phyloP scores from a whole-genome alignment of 306 rosid genomes.

The Urtica urens region DNA sequence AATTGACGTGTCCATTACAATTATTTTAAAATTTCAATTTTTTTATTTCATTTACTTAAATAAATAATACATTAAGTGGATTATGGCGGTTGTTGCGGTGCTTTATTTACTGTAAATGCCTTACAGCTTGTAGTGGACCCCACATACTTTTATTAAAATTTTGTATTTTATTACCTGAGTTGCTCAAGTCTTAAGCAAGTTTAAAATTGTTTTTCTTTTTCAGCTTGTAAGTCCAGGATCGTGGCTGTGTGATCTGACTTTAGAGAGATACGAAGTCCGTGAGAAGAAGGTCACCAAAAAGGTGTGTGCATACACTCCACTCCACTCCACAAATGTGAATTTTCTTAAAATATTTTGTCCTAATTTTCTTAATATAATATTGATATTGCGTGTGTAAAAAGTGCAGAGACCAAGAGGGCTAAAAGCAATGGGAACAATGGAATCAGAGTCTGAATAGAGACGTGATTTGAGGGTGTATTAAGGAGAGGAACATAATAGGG shows the following conservation, averaged over 20 bases:
- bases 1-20: neutral
- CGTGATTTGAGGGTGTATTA: neutral
- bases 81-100: conserved; percentile 8
- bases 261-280: conserved; percentile 84
- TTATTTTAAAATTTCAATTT: neutral
- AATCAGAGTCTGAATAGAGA: conserved; percentile 63
- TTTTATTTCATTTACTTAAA: neutral
- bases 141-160: no score
- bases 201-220: neutral
- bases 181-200: neutral
- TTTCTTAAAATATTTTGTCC: no score
- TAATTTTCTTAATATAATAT: no score
- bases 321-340: no score
- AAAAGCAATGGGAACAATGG: conserved; percentile 88
- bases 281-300: conserved; percentile 85
- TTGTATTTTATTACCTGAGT: no score
- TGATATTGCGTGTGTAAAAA: no score
- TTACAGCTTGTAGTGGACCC: conserved; percentile 9
- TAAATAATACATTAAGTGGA: neutral
- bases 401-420: conserved; percentile 87
- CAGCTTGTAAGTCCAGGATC: conserved; percentile 70
- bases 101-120: no score
- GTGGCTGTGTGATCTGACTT: conserved; percentile 70
- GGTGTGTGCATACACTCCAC: no score
- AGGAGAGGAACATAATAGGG: neutral